These are phyloP conservation scores for Gastrolobium bilobum DNA, from an alignment of 306 rosid species.

Conservation along the genomic window DNA sequence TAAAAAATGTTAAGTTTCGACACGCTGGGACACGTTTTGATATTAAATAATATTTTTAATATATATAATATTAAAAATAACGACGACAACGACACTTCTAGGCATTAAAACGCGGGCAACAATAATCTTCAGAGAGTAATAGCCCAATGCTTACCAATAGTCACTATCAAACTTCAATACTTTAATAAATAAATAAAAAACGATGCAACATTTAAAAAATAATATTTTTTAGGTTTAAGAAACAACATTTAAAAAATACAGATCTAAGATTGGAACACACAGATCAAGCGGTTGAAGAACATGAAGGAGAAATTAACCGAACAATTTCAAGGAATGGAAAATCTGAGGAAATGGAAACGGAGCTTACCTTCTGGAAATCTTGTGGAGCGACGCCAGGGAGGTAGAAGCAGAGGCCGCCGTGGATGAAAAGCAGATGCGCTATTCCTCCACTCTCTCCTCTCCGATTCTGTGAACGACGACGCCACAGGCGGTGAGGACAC, in stretches of 20 bases:
- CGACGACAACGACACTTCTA: neutral
- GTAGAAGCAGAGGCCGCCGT: conserved; percentile 74
- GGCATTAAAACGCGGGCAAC: neutral
- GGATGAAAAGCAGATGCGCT: conserved; percentile 69
- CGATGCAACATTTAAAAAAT: no score
- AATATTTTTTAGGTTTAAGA: no score
- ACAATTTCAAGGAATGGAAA: neutral
- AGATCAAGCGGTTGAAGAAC: conserved; percentile 55
- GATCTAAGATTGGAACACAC: conserved; percentile 56
- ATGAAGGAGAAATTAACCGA: neutral
- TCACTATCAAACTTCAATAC: neutral
- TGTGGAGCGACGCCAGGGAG: conserved; percentile 99
- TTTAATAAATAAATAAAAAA: neutral
- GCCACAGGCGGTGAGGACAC: no score
- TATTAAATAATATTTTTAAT: no score
- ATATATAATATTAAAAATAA: no score
- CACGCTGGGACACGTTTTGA: no score
- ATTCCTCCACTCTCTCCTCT: no score
- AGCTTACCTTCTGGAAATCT: conserved; percentile 81
- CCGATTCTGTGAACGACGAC: no score
- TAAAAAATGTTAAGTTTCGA: no score
- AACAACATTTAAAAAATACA: neutral
- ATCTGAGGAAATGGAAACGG: neutral
- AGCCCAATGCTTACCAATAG: neutral
- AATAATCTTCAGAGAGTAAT: neutral